These are phyloP conservation scores for Arthroderma sp. DNA, from an alignment of 2,329 filamentous ascomycete species.

Conservation along the genomic window DNA sequence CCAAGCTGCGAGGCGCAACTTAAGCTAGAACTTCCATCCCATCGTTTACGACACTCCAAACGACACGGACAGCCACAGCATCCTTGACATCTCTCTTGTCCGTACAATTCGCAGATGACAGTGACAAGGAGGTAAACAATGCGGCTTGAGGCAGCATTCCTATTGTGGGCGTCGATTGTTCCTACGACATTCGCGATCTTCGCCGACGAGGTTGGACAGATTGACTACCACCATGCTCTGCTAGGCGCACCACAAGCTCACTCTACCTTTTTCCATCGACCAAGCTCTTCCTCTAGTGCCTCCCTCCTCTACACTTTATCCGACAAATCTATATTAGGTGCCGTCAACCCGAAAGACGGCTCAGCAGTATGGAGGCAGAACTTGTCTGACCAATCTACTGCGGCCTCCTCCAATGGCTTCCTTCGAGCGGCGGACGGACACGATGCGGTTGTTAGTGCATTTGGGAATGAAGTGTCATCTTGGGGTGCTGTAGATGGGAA, in stretches of 20 bases:
- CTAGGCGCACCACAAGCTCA: conserved; percentile 69
- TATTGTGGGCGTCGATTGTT: conserved; percentile 33
- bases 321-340: conserved; percentile 69
- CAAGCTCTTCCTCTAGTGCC: conserved; percentile 66
- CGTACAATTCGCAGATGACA: conserved; percentile 19
- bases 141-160: conserved; percentile 28
- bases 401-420: conserved; percentile 23
- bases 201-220: conserved; percentile 75
- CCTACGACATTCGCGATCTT: conserved; percentile 56
- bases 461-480: conserved; percentile 55
- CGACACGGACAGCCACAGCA: neutral
- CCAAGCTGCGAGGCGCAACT: neutral
- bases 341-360: conserved; percentile 78
- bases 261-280: conserved; percentile 90
- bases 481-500: conserved; percentile 78
- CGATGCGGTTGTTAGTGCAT: conserved; percentile 60
- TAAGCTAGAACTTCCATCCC: neutral
- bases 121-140: conserved; percentile 19
- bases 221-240: conserved; percentile 87
- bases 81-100: neutral
- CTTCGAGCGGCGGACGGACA: conserved; percentile 67
- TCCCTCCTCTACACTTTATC: conserved; percentile 85
- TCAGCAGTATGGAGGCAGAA: conserved; percentile 75
- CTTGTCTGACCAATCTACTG: conserved; percentile 37
- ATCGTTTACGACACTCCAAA: neutral